A percentile compares a stretch with the other conserved stretches of the same genome.
These are phyloP conservation scores for Penicillium coffeae DNA, from an alignment of 495 filamentous ascomycete genomes.

Conservation along the genomic window DNA sequence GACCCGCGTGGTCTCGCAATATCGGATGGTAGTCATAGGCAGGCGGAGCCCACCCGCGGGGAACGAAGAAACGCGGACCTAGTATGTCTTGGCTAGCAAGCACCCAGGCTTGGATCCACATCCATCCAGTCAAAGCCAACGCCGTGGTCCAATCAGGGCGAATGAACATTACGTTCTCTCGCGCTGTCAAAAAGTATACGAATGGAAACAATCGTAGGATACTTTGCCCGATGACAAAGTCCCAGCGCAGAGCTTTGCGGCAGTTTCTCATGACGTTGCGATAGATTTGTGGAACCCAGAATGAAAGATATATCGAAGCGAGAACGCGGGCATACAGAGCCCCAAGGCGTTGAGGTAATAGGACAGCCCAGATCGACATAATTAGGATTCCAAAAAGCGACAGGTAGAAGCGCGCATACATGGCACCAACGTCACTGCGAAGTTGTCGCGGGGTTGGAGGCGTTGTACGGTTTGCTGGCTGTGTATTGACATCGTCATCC, in stretches of 20 bases:
- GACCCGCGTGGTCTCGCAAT: constrained; percentile 57
- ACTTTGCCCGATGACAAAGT: constrained; percentile 82
- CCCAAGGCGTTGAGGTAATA: constrained; percentile 69
- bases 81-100: constrained; percentile 76
- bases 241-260: constrained; percentile 80
- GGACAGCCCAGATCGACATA: constrained; percentile 67
- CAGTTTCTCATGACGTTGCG: constrained; percentile 90
- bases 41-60: constrained; percentile 65
- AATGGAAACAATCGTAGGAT: constrained; percentile 72
- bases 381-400: constrained; percentile 67
- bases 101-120: constrained; percentile 86
- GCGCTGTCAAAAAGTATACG: constrained; percentile 71
- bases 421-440: constrained; percentile 60
- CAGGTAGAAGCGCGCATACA: constrained; percentile 77
- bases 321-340: constrained; percentile 66
- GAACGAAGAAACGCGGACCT: constrained; percentile 78
- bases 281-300: constrained; percentile 88
- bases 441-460: constrained; percentile 35
- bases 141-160: constrained; percentile 63
- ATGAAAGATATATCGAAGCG: constrained; percentile 72
- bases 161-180: constrained; percentile 76
- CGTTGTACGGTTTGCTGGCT: constrained; percentile 22
- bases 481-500: constrained; percentile 20
- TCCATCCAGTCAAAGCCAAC: constrained; percentile 65
- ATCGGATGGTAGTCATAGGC: constrained; percentile 96